These are phyloP conservation scores for Ulvella scutata DNA, from an alignment of 139 green algal genomes.

Conservation along the genomic window DNA sequence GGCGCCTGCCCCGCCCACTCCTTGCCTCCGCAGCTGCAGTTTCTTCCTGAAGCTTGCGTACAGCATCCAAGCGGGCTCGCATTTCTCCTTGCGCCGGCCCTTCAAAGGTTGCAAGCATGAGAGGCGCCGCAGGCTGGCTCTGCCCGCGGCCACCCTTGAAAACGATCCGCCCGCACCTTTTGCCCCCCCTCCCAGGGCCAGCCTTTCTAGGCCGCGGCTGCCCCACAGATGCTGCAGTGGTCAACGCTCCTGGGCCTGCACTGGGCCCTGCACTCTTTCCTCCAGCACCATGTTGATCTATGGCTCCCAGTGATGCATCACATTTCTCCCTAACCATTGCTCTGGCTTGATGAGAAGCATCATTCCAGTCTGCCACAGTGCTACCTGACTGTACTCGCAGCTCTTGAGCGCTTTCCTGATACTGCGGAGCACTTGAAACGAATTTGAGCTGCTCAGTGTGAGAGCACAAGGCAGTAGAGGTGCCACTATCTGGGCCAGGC, in stretches of 20 bases:
- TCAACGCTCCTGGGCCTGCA: too few relatives aligned
- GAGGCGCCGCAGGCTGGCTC: too few relatives aligned
- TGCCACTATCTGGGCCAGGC: too few relatives aligned
- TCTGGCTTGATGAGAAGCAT: background rate
- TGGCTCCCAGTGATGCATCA: too few relatives aligned
- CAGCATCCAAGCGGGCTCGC: background rate
- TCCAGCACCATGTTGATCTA: too few relatives aligned
- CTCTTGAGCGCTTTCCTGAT: too few relatives aligned
- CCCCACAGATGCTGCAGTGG: background rate
- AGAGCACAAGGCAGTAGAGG: too few relatives aligned
- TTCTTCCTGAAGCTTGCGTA: background rate
- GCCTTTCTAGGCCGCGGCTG: background rate
- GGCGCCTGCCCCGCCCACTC: background rate
- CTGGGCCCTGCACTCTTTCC: too few relatives aligned
- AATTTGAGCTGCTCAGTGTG: too few relatives aligned
- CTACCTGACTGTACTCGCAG: too few relatives aligned
- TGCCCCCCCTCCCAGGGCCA: background rate
- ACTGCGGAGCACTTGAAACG: too few relatives aligned
- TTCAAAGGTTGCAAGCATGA: background rate
- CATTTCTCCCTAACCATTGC: background rate
- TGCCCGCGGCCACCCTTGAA: too few relatives aligned
- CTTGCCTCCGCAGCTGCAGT: background rate
- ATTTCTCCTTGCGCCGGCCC: background rate
- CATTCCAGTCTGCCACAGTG: background rate
- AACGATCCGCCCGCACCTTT: background rate